phyloP scores from a whole-genome alignment of 108 stramenopile species.

The Asterionellopsis glacialis region DNA sequence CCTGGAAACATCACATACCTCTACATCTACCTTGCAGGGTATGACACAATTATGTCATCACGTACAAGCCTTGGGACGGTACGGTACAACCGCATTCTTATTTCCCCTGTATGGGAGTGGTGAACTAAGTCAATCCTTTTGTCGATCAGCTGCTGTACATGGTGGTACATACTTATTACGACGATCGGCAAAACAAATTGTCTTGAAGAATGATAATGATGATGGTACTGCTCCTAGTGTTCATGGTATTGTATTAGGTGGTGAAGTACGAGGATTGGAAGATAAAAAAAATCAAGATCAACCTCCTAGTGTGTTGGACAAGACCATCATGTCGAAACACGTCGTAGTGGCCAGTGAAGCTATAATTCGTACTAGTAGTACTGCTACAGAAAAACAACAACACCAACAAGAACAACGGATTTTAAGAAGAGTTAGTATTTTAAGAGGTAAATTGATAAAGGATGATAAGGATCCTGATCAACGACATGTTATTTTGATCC shows the following conservation, averaged over 20 bases:
- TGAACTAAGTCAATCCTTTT: slow-evolving; percentile 79
- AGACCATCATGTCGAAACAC: slow-evolving; percentile 40
- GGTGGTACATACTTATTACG: slow-evolving; percentile 80
- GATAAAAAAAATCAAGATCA: slow-evolving; percentile 9
- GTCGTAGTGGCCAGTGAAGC: slow-evolving; percentile 53
- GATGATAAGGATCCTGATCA: slow-evolving; percentile 32
- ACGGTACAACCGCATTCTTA: slow-evolving; percentile 76
- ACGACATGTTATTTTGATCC: slow-evolving; percentile 65
- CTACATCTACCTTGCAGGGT: slow-evolving; percentile 31
- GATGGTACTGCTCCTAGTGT: slow-evolving; percentile 12
- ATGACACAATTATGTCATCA: slow-evolving; percentile 59
- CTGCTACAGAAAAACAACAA: slow-evolving; percentile 4
- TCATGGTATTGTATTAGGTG: slow-evolving; percentile 15
- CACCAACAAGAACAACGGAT: too few species aligned
- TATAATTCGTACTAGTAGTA: slow-evolving; percentile 6
- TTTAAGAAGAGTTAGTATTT: slow-evolving; percentile 46
- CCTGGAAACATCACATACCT: slow-evolving; percentile 19
- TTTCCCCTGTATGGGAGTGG: slow-evolving; percentile 78
- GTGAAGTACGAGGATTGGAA: slow-evolving; percentile 27
- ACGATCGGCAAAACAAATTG: slow-evolving; percentile 23
- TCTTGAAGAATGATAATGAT: slow-evolving; percentile 16
- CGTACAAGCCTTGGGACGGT: slow-evolving; percentile 64
- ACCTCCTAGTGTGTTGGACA: slow-evolving; percentile 11
- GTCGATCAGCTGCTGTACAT: slow-evolving; percentile 79
- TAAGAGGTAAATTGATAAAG: slow-evolving; percentile 36